Evolutionary conservation across 768 basidiomycete genomes (phyloP).

Genomic region (Pulveroboletus sp.): DNA sequence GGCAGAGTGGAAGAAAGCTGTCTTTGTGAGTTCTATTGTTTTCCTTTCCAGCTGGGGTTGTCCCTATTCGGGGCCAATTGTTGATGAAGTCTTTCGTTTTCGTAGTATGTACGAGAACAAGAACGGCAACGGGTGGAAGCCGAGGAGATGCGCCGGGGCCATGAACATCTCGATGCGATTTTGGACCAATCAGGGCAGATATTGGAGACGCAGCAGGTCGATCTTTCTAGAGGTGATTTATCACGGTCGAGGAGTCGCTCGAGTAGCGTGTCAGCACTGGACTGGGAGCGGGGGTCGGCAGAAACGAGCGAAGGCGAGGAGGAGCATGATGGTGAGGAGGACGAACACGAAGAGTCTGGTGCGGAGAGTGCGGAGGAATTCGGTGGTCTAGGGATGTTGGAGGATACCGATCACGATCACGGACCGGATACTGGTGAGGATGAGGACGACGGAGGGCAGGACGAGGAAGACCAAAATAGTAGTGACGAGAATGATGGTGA

Average conservation of each 20-base stretch:
- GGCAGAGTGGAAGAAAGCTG: constrained; percentile 84
- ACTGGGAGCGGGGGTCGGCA: constrained; percentile 17
- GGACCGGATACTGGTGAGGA: neutral
- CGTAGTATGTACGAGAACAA: constrained; percentile 70
- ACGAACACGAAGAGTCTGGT: constrained; percentile 21
- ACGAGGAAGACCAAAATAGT: constrained; percentile 38
- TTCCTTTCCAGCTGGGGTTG: neutral
- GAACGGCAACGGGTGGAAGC: constrained; percentile 57
- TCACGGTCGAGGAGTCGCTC: constrained; percentile 53
- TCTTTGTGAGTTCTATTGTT: constrained; percentile 52
- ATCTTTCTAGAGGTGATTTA: constrained; percentile 50
- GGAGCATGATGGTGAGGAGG: constrained; percentile 16
- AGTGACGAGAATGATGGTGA: constrained; percentile 35
- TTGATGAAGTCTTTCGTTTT: neutral
- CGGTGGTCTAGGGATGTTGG: constrained; percentile 27
- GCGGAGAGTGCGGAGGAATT: constrained; percentile 35
- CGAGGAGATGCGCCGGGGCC: constrained; percentile 76
- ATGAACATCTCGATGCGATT: constrained; percentile 85
- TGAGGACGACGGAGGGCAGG: constrained; percentile 17
- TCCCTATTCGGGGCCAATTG: neutral
- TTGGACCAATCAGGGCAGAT: constrained; percentile 85
- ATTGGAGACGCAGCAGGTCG: constrained; percentile 76
- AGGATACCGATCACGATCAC: constrained; percentile 7
- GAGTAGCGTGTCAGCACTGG: constrained; percentile 39
- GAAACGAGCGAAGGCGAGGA: constrained; percentile 21